These are phyloP conservation scores for Rutidosis leptorrhynchoides DNA, from an alignment of 129 eudicot species.

Conservation along the genomic window DNA sequence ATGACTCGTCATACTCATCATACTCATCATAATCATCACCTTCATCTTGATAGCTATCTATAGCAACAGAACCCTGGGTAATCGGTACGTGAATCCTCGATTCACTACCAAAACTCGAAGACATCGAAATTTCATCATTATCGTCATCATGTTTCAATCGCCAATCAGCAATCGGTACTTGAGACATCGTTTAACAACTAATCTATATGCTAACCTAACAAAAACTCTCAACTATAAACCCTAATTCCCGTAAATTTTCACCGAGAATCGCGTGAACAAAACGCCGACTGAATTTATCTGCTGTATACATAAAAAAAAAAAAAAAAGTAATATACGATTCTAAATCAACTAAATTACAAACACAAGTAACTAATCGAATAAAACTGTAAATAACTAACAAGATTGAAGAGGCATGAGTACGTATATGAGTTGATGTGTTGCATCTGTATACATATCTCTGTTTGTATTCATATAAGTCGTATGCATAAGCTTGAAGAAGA, in stretches of 20 bases:
- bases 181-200: constrained; percentile 19
- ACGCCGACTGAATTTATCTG: neutral
- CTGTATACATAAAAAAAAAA: neutral
- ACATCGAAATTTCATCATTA: constrained; percentile 17
- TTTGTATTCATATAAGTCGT: neutral
- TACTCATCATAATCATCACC: constrained; percentile 3
- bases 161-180: constrained; percentile 22
- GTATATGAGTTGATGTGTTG: neutral
- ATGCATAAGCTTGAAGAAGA: neutral
- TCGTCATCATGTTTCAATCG: neutral
- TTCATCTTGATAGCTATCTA: neutral
- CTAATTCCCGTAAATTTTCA: neutral
- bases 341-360: neutral
- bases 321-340: neutral
- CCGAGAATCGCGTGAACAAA: neutral
- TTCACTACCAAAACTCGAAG: constrained; percentile 20
- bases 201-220: neutral
- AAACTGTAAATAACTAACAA: neutral
- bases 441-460: neutral
- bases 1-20: no score
- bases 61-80: neutral
- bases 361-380: neutral
- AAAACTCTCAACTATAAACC: neutral
- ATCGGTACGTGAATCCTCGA: neutral
- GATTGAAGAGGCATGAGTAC: neutral